Evolutionary conservation across 2,329 filamentous ascomycete species (phyloP).

Genomic region (Sphaerostilbella broomeana): DNA sequence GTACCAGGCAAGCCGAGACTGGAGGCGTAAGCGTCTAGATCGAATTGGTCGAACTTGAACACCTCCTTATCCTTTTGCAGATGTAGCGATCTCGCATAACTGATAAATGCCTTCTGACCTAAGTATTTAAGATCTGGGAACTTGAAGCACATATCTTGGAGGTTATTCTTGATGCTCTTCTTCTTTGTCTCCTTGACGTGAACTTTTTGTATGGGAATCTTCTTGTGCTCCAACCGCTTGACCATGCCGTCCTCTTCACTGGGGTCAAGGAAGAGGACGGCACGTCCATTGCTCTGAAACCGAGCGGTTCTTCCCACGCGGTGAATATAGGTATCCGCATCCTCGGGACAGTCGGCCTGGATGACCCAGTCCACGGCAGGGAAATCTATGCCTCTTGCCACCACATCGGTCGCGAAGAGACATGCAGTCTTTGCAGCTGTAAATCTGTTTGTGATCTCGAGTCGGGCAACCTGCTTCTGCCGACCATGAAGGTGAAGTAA

Average conservation of each 20-base stretch:
- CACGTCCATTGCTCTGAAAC: conserved; percentile 79
- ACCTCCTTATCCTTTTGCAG: conserved; percentile 87
- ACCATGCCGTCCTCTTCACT: conserved; percentile 92
- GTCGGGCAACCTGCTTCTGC: conserved; percentile 81
- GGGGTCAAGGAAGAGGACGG: conserved; percentile 86
- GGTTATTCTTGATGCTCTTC: conserved; percentile 71
- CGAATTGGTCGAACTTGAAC: conserved; percentile 76
- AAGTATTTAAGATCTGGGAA: conserved; percentile 90
- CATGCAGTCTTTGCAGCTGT: conserved; percentile 75
- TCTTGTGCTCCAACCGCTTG: conserved; percentile 76
- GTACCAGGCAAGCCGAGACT: conserved; percentile 86
- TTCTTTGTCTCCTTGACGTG: conserved; percentile 87
- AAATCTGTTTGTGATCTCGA: conserved; percentile 84
- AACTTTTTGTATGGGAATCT: conserved; percentile 80
- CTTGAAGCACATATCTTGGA: conserved; percentile 95
- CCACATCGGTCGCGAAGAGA: conserved; percentile 91
- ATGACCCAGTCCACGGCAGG: conserved; percentile 97
- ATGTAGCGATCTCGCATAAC: conserved; percentile 77
- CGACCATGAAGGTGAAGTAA: conserved; percentile 88
- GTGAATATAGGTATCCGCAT: conserved; percentile 96
- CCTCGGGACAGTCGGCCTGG: conserved; percentile 95
- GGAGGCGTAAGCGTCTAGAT: conserved; percentile 77
- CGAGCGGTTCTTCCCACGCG: conserved; percentile 91
- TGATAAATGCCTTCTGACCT: conserved; percentile 91
- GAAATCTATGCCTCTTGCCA: conserved; percentile 90